Percentiles rank a stretch among this genome's conserved stretches.
Evolutionary conservation across 495 filamentous ascomycete species (phyloP).

Genomic region (Penicillium subrubescens): DNA sequence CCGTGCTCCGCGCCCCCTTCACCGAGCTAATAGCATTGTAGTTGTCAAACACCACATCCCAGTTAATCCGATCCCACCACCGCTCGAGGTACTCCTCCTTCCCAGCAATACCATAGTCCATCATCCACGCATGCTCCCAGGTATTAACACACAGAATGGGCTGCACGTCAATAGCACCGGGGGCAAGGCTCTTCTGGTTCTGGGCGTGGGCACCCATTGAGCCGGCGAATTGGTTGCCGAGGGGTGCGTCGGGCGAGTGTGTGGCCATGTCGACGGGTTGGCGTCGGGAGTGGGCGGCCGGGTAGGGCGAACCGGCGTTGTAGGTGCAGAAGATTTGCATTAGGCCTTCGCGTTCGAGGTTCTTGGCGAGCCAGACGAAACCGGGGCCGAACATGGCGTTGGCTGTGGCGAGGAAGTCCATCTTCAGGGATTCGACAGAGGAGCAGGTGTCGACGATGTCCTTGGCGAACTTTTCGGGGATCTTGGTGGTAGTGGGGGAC

Average conservation of each 20-base stretch:
- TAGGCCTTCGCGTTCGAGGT: slow-evolving; percentile 47
- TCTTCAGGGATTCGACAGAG: slow-evolving; percentile 76
- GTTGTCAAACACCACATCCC: slow-evolving; percentile 66
- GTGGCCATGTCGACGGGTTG: slow-evolving; percentile 85
- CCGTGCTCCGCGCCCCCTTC: slow-evolving; percentile 21
- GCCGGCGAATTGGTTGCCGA: slow-evolving; percentile 51
- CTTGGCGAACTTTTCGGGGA: slow-evolving; percentile 49
- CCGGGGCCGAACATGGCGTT: slow-evolving; percentile 93
- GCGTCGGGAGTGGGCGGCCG: slow-evolving; percentile 76
- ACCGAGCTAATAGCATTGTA: slow-evolving; percentile 40
- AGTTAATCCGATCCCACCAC: slow-evolving; percentile 90
- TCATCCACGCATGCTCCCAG: slow-evolving; percentile 93
- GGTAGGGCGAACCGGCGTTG: slow-evolving; percentile 85
- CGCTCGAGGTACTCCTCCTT: slow-evolving; percentile 74
- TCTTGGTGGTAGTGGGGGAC: slow-evolving; percentile 52
- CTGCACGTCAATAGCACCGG: slow-evolving; percentile 68
- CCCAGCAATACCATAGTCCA: slow-evolving; percentile 78
- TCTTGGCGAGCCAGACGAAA: slow-evolving; percentile 89
- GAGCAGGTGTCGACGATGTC: slow-evolving; percentile 69
- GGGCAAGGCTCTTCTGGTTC: slow-evolving; percentile 53
- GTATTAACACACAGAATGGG: slow-evolving; percentile 90
- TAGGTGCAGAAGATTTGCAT: slow-evolving; percentile 86
- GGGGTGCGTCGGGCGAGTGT: slow-evolving; percentile 39
- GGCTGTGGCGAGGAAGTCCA: slow-evolving; percentile 79
- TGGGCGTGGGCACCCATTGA: slow-evolving; percentile 50